Percentiles rank a stretch among this genome's conserved stretches.
phyloP scores from a whole-genome alignment of 495 filamentous ascomycete species.

The Neurospora sp. region DNA sequence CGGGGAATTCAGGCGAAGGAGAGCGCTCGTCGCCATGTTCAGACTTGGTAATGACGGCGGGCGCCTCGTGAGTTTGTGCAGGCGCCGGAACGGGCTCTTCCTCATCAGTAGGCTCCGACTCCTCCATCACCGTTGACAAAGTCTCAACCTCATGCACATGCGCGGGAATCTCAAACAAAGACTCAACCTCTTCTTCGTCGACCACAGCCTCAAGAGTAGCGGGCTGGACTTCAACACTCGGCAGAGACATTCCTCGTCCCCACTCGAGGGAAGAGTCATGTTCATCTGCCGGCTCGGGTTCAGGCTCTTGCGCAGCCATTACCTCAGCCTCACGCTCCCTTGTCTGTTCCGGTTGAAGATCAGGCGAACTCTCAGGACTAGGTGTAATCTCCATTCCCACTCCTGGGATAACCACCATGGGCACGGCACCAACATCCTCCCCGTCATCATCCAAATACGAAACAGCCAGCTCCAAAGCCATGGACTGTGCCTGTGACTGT shows the following conservation, averaged over 20 bases:
- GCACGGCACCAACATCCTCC: background rate
- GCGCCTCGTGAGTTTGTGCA: background rate
- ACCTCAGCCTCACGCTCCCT: background rate
- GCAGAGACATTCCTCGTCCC: background rate
- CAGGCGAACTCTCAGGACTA: background rate
- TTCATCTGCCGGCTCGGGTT: background rate
- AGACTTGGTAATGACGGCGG: background rate
- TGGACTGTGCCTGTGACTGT: background rate
- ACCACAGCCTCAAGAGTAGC: background rate
- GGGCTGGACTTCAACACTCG: background rate
- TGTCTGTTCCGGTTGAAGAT: background rate
- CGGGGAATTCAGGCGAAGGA: background rate
- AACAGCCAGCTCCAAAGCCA: background rate
- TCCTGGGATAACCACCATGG: background rate
- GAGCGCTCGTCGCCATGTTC: background rate
- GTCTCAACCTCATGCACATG: background rate
- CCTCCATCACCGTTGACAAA: background rate
- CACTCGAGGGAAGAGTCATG: background rate
- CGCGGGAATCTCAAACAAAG: background rate
- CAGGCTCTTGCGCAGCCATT: background rate
- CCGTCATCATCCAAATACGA: background rate
- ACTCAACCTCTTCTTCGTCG: background rate
- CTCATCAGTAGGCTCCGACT: background rate
- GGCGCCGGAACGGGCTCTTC: background rate
- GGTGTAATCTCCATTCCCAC: background rate